phyloP scores from a whole-genome alignment of 257 asterid genomes.

The Buddleja alternifolia region DNA sequence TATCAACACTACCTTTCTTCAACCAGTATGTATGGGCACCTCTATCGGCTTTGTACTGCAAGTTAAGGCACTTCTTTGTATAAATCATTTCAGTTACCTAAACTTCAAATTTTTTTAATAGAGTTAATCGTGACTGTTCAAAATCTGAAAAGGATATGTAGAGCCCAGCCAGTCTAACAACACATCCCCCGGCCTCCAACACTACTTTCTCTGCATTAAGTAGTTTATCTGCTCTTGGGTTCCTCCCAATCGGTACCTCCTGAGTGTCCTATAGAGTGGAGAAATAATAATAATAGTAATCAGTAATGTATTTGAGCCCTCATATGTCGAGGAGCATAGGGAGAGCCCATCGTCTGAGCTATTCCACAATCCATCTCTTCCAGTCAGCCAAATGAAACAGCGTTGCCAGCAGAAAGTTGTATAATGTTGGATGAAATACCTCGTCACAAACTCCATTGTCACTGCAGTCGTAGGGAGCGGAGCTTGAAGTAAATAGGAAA shows the following conservation, averaged over 20 bases:
- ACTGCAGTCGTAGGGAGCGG: slow-evolving; percentile 64
- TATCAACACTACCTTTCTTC: slow-evolving; percentile 52
- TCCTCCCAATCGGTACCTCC: slow-evolving; percentile 59
- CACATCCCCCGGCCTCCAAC: slow-evolving; percentile 62
- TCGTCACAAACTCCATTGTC: slow-evolving; percentile 67
- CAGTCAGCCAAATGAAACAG: slow-evolving; percentile 13
- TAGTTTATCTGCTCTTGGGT: slow-evolving; percentile 64
- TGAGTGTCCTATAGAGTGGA: slow-evolving; percentile 49
- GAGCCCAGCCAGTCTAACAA: slow-evolving; percentile 75
- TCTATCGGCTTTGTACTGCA: slow-evolving; percentile 57
- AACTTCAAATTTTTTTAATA: not conserved
- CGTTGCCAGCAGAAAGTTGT: slow-evolving; percentile 21
- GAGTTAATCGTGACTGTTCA: no score
- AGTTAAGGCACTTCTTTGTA: slow-evolving; percentile 40
- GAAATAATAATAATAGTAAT: not conserved
- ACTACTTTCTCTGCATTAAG: slow-evolving; percentile 61
- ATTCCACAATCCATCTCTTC: no score
- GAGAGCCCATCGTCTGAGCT: no score
- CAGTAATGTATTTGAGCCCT: no score
- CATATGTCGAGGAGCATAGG: no score
- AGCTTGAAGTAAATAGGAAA: slow-evolving; percentile 69
- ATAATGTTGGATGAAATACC: slow-evolving; percentile 43
- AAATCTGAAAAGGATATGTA: slow-evolving; percentile 58
- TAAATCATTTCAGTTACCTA: not conserved
- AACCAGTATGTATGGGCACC: slow-evolving; percentile 71